Conservation (phyloP, 1,284 basidiomycete genomes). For the Marasmius sp. region DNA sequence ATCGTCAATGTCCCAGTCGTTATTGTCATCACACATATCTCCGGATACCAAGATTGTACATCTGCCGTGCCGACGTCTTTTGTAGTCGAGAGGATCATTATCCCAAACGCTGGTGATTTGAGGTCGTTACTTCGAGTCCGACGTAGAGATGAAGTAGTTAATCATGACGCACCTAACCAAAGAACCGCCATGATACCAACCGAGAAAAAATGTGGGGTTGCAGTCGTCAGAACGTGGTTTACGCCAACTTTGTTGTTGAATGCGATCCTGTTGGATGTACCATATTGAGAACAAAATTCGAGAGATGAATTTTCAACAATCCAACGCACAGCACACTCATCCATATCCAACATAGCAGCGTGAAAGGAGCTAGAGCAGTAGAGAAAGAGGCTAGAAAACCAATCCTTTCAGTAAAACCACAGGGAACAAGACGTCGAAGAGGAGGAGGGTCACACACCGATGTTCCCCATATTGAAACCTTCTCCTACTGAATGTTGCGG, state of each 20-base stretch:
- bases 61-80: neutral
- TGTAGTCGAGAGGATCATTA: neutral
- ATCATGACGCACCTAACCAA: neutral
- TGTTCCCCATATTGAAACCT: neutral
- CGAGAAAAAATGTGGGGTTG: neutral
- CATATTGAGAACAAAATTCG: neutral
- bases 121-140: neutral
- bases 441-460: neutral
- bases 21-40: neutral
- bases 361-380: neutral
- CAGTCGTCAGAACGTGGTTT: neutral
- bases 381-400: neutral
- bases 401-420: neutral
- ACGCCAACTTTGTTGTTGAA: neutral
- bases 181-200: neutral
- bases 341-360: neutral
- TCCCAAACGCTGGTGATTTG: neutral
- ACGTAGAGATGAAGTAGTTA: neutral
- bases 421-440: neutral
- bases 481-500: neutral
- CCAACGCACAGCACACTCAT: neutral
- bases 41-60: neutral
- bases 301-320: too few species aligned
- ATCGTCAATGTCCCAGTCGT: neutral
- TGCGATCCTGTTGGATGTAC: neutral